Evolutionary conservation across 164 flowering plant genomes (phyloP).

Genomic region (Berberis thunbergii): DNA sequence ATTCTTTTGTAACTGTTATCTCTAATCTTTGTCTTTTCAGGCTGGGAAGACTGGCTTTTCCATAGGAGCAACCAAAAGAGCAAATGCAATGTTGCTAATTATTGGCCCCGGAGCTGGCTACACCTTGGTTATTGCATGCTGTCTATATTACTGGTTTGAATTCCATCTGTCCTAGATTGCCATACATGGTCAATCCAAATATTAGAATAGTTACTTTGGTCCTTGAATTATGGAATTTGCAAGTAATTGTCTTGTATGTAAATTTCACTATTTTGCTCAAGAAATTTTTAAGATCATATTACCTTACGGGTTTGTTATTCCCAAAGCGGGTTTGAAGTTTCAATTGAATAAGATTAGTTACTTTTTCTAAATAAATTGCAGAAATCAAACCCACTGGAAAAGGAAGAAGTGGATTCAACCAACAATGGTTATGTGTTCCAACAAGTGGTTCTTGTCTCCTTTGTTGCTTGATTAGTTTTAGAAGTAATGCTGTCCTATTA

Average conservation of each 20-base stretch:
- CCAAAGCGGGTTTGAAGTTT: too few relatives aligned
- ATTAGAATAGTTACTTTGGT: too few relatives aligned
- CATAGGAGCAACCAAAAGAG: conserved; percentile 55
- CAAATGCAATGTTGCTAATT: conserved; percentile 42
- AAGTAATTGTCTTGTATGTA: too few relatives aligned
- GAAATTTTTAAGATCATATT: too few relatives aligned
- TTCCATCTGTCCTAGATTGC: too few relatives aligned
- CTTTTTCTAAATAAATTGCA: conserved; percentile 18
- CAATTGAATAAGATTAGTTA: too few relatives aligned
- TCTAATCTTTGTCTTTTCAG: conserved; percentile 25
- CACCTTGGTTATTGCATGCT: conserved; percentile 58
- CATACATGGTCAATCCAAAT: too few relatives aligned
- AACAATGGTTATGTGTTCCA: conserved; percentile 33
- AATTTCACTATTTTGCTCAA: too few relatives aligned
- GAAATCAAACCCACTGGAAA: conserved; percentile 71
- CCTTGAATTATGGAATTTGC: too few relatives aligned
- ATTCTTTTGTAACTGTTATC: background rate
- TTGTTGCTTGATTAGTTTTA: too few relatives aligned
- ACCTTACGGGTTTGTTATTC: too few relatives aligned
- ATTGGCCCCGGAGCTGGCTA: conserved; percentile 98
- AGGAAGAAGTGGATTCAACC: conserved; percentile 25
- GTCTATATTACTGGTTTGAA: background rate
- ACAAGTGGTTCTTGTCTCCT: conserved; percentile 22
- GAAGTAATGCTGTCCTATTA: too few relatives aligned
- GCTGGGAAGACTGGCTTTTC: conserved; percentile 68